Conservation (phyloP, 441 rosid species). For the Gossypium davidsonii region DNA sequence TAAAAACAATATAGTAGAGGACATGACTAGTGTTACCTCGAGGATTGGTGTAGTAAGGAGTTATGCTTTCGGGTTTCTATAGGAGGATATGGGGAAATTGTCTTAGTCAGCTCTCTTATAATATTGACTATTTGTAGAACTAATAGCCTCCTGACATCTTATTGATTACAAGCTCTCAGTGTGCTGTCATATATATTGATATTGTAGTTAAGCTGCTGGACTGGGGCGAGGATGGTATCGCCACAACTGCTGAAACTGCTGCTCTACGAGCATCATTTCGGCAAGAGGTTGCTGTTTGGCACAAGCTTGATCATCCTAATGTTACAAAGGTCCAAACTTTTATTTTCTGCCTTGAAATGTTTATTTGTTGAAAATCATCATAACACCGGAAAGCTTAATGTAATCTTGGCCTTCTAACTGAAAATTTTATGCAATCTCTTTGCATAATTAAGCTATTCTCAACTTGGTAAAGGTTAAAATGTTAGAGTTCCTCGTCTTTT, state of each 20-base stretch:
- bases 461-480: background rate
- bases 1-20: background rate
- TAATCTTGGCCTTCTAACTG: background rate
- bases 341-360: conserved; percentile 10
- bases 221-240: conserved; percentile 90
- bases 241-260: conserved; percentile 66
- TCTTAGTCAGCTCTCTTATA: background rate
- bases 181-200: conserved; percentile 14
- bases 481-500: background rate
- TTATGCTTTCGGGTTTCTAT: background rate
- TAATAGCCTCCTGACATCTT: background rate
- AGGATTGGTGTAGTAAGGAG: background rate
- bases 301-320: conserved; percentile 84
- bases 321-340: conserved; percentile 58
- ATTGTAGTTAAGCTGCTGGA: conserved; percentile 65
- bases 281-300: conserved; percentile 96
- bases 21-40: background rate
- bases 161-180: conserved; percentile 8
- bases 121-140: background rate
- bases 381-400: background rate
- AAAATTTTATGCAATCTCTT: background rate
- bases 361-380: background rate
- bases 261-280: conserved; percentile 59
- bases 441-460: background rate
- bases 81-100: background rate